Evolutionary conservation across 2,329 filamentous ascomycete species (phyloP).

Genomic region (Grosmannia huntii): DNA sequence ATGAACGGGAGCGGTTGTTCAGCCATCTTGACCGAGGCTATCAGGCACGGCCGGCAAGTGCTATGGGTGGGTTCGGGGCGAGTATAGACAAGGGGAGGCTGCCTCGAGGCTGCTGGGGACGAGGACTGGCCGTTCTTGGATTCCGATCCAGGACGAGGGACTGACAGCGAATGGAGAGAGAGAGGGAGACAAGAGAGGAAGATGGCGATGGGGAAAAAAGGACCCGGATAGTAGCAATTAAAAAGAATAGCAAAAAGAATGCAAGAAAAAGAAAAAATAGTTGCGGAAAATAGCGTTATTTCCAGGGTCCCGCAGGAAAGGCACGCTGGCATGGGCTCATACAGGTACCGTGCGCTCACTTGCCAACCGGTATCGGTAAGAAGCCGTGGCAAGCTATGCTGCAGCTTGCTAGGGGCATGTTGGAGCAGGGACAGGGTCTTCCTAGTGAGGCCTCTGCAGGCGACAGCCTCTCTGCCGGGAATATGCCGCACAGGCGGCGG

Average conservation of each 20-base stretch:
- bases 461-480: neutral
- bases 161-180: neutral
- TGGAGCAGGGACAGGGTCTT: neutral
- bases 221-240: neutral
- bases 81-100: neutral
- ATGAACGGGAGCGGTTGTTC: conserved; percentile 71
- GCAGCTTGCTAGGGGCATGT: no score
- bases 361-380: neutral
- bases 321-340: neutral
- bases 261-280: neutral
- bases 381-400: no score
- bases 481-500: neutral
- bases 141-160: neutral
- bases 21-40: conserved; percentile 39
- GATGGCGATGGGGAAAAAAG: neutral
- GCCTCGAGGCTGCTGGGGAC: neutral
- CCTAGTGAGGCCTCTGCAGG: neutral
- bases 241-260: neutral
- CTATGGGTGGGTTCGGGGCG: neutral
- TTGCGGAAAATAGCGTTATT: neutral
- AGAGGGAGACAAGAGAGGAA: neutral
- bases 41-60: neutral
- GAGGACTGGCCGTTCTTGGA: neutral
- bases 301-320: neutral
- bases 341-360: neutral